Evolutionary conservation across 305 asterid species (phyloP).

Genomic region (Salvia sclarea): DNA sequence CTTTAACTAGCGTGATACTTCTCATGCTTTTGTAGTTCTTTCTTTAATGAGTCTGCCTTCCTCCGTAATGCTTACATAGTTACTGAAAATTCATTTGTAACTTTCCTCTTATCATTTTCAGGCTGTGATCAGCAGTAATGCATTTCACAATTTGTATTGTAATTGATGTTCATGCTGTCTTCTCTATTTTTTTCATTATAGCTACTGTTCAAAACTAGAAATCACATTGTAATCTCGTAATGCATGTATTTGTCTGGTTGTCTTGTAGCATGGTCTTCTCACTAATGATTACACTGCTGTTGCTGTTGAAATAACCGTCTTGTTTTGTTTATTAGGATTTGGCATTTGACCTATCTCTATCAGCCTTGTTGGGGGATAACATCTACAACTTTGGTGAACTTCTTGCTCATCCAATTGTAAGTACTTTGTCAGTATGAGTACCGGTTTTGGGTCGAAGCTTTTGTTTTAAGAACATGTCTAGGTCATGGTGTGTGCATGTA

Average conservation of each 20-base stretch:
- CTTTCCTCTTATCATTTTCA: background rate
- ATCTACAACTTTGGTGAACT: conserved; percentile 97
- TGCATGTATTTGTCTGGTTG: background rate
- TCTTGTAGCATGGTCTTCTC: background rate
- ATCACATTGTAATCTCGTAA: background rate
- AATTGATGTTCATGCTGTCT: background rate
- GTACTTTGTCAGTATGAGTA: conserved; percentile 30
- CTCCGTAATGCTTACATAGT: background rate
- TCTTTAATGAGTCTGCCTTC: background rate
- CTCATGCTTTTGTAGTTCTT: background rate
- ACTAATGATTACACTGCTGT: conserved; percentile 12
- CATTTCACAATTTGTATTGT: background rate
- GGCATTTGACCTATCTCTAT: conserved; percentile 91
- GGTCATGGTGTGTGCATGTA: background rate
- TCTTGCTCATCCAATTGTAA: conserved; percentile 97
- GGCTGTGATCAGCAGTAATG: background rate
- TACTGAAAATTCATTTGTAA: background rate
- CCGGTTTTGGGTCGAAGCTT: conserved; percentile 10
- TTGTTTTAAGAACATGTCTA: background rate
- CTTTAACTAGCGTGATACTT: background rate
- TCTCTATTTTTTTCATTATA: conserved; percentile 11
- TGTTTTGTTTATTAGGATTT: conserved; percentile 58
- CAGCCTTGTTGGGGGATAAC: conserved; percentile 95
- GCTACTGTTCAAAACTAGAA: background rate
- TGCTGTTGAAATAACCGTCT: conserved; percentile 9